Conservation (phyloP, 179 eudicot genomes). For the Amaranthus tricolor region DNA sequence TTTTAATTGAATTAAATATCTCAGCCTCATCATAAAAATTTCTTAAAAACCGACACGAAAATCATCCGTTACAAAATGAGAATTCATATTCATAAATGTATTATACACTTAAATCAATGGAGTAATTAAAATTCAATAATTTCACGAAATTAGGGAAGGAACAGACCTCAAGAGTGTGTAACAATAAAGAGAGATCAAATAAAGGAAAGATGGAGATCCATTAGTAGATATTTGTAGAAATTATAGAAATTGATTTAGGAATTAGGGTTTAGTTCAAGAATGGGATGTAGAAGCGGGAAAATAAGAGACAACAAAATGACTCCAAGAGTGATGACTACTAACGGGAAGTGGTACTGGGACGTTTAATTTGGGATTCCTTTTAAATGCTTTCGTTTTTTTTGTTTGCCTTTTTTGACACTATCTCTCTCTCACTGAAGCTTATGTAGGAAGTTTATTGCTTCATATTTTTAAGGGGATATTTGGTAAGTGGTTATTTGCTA, state of each 20-base stretch:
- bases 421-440: conserved; percentile 3
- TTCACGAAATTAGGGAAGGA: neutral
- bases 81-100: neutral
- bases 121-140: neutral
- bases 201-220: neutral
- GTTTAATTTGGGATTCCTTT: conserved; percentile 14
- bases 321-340: conserved; percentile 8
- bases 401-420: neutral
- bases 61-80: conserved; percentile 28
- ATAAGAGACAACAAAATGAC: conserved; percentile 6
- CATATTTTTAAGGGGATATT: too few relatives aligned
- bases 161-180: conserved; percentile 24
- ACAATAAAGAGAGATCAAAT: conserved; percentile 20
- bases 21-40: conserved; percentile 5
- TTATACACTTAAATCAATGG: neutral
- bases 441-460: conserved; percentile 25
- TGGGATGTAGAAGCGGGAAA: conserved; percentile 28
- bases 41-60: conserved; percentile 29
- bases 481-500: too few relatives aligned
- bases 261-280: conserved; percentile 24
- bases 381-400: conserved; percentile 10
- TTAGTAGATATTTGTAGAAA: neutral
- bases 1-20: neutral
- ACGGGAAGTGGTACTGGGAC: neutral
- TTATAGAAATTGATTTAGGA: neutral